These are phyloP conservation scores for Persicaria tinctoria DNA, from an alignment of 148 eudicot species.

Conservation along the genomic window DNA sequence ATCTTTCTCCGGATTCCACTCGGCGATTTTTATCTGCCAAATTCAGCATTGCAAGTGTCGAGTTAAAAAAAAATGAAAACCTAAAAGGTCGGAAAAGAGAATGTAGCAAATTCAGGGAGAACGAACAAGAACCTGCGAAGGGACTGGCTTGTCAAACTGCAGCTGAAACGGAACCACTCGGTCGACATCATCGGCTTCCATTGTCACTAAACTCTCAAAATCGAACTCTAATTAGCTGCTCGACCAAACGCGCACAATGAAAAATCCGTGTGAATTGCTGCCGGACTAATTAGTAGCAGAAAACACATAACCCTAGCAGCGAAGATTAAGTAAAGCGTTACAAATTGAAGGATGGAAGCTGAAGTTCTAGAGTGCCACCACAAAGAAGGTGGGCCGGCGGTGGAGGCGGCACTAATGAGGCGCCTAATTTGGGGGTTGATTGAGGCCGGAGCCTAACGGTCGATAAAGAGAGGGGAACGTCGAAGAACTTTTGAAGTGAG, in stretches of 20 bases:
- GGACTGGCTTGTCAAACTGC: constrained; percentile 85
- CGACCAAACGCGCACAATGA: background rate
- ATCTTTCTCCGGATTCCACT: constrained; percentile 99
- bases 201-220: constrained; percentile 11
- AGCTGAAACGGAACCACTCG: constrained; percentile 86
- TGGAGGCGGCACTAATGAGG: background rate
- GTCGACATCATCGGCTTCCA: constrained; percentile 60
- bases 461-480: too few species aligned
- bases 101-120: background rate
- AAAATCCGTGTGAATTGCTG: background rate
- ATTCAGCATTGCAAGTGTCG: background rate
- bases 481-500: too few species aligned
- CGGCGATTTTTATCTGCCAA: constrained; percentile 65
- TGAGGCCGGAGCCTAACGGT: too few species aligned
- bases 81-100: constrained; percentile 5
- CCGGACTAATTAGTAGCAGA: background rate
- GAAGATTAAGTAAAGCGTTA: background rate
- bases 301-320: background rate
- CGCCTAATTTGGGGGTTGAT: background rate
- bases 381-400: background rate
- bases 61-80: background rate
- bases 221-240: background rate
- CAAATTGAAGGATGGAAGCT: background rate
- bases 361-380: background rate
- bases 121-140: constrained; percentile 53